Percentiles rank a stretch among this genome's conserved stretches.
Evolutionary conservation across 2,329 filamentous ascomycete genomes (phyloP).

Genomic region (Pestalotiopsis sp.): DNA sequence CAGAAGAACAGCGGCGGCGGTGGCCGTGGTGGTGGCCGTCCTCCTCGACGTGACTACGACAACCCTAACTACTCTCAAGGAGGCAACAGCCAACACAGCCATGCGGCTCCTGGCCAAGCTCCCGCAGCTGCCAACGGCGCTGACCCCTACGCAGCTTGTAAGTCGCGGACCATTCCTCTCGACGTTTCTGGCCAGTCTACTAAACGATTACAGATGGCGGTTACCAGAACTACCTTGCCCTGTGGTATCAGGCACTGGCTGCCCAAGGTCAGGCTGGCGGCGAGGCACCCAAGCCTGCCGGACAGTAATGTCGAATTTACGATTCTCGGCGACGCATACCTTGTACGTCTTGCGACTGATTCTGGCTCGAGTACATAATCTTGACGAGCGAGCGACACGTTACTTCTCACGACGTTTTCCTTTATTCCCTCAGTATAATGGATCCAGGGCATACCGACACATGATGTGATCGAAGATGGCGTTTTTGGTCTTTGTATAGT

Average conservation of each 20-base stretch:
- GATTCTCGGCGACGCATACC: too few relatives aligned
- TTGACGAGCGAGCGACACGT: not conserved
- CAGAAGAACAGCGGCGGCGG: slow-evolving; percentile 55
- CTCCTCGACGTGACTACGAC: slow-evolving; percentile 54
- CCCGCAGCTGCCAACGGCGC: slow-evolving; percentile 49
- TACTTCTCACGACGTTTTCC: not conserved
- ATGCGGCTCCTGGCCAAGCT: slow-evolving; percentile 37
- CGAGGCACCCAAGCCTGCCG: slow-evolving; percentile 40
- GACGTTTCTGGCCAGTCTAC: slow-evolving; percentile 12
- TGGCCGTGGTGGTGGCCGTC: slow-evolving; percentile 44
- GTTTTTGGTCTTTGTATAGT: slow-evolving; percentile 10
- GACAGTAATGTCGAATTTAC: slow-evolving; percentile 30
- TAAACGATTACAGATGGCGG: slow-evolving; percentile 64
- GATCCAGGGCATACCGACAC: not conserved
- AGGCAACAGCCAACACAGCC: slow-evolving; percentile 42
- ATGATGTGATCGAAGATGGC: not conserved
- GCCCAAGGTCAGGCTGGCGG: slow-evolving; percentile 46
- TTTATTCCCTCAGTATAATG: not conserved
- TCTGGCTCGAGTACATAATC: not conserved
- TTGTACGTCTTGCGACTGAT: not conserved
- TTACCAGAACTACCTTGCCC: slow-evolving; percentile 76
- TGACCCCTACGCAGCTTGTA: slow-evolving; percentile 77
- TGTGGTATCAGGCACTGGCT: slow-evolving; percentile 76
- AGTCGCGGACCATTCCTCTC: slow-evolving; percentile 32
- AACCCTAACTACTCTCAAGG: slow-evolving; percentile 51